A percentile compares a stretch with the other conserved stretches of the same genome.
These are phyloP conservation scores for Clavispora carvajalis DNA, from an alignment of 805 yeast genomes.

Conservation along the genomic window DNA sequence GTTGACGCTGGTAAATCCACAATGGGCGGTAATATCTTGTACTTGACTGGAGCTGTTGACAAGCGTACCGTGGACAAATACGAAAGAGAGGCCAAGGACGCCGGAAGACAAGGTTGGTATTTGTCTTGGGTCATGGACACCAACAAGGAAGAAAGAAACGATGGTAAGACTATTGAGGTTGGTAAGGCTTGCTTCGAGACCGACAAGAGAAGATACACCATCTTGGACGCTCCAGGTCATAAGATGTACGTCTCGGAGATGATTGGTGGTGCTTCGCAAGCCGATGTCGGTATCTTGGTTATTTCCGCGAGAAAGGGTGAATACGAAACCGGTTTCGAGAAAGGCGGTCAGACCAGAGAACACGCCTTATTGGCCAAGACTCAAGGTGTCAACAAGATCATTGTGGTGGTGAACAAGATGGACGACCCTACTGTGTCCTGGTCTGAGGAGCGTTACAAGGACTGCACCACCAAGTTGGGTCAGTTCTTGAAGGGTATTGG, in stretches of 20 bases:
- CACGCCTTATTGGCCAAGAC: slow-evolving; percentile 97
- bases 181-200: slow-evolving; percentile 98
- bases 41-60: slow-evolving; percentile 93
- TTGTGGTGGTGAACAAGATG: slow-evolving; percentile 97
- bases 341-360: slow-evolving; percentile 98
- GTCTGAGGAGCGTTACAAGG: slow-evolving; percentile 95
- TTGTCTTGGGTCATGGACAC: slow-evolving; percentile 99
- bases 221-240: slow-evolving; percentile 99
- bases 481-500: slow-evolving; percentile 83
- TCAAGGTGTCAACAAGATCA: slow-evolving; percentile 91
- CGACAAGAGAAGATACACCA: slow-evolving; percentile 95
- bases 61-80: slow-evolving; percentile 97
- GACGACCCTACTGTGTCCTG: slow-evolving; percentile 96
- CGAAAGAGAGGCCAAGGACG: slow-evolving; percentile 97
- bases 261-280: slow-evolving; percentile 99
- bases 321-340: slow-evolving; percentile 98
- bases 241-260: slow-evolving; percentile 97
- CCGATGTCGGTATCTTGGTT: slow-evolving; percentile 96
- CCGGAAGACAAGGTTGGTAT: slow-evolving; percentile 99
- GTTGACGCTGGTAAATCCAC: slow-evolving; percentile 99
- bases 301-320: slow-evolving; percentile 99
- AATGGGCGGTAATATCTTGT: slow-evolving; percentile 97
- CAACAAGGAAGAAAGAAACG: slow-evolving; percentile 96
- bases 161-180: slow-evolving; percentile 98
- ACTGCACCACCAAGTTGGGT: slow-evolving; percentile 82